Evolutionary conservation across 176 grass and related monocot species (phyloP).

Genomic region (Hyparrhenia diplandra): DNA sequence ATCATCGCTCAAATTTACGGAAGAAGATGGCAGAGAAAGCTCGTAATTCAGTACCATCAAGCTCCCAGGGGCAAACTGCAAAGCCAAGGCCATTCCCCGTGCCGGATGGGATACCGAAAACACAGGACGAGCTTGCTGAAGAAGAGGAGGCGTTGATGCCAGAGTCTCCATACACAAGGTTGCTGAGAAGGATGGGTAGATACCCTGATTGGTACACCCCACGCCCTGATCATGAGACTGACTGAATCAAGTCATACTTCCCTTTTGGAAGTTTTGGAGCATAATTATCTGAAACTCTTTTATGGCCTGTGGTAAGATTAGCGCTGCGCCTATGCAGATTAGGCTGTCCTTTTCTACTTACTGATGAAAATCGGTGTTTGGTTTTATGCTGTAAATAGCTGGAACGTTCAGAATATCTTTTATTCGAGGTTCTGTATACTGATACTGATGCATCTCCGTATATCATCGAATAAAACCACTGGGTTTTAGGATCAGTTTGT

Average conservation of each 20-base stretch:
- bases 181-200: conserved; percentile 60
- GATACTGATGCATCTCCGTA: background rate
- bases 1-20: conserved; percentile 38
- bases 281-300: background rate
- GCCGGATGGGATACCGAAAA: conserved; percentile 70
- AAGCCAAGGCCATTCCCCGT: conserved; percentile 48
- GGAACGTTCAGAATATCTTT: background rate
- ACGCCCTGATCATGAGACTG: conserved; percentile 54
- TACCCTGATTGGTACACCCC: conserved; percentile 73
- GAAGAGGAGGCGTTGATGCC: conserved; percentile 67
- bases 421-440: background rate
- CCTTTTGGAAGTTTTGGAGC: background rate
- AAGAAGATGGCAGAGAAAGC: conserved; percentile 48
- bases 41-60: background rate
- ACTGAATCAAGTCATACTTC: conserved; percentile 17
- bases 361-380: background rate
- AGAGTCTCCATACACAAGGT: conserved; percentile 57
- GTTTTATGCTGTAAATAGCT: background rate
- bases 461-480: background rate
- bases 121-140: conserved; percentile 62
- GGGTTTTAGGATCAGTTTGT: background rate
- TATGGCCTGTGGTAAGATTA: background rate
- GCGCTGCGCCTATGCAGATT: background rate
- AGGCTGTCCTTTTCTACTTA: background rate
- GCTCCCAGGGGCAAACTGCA: background rate